Evolutionary conservation across 2,329 filamentous ascomycete species (phyloP).

Genomic region (Talaromyces sp.): DNA sequence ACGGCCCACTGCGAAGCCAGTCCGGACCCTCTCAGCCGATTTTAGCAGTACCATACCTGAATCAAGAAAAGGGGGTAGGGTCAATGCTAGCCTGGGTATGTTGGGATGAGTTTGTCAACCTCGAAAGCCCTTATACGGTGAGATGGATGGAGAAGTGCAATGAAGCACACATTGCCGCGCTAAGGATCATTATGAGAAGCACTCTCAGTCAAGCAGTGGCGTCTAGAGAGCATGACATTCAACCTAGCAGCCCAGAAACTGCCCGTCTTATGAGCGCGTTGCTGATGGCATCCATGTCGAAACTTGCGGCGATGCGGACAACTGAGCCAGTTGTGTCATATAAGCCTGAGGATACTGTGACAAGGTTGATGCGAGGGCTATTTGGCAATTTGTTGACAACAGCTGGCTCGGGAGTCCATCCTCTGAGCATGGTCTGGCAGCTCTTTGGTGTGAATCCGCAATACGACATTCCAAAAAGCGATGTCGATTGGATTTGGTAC

Average conservation of each 20-base stretch:
- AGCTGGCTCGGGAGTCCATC: slow-evolving; percentile 18
- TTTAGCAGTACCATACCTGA: slow-evolving; percentile 7
- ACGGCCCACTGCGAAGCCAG: slow-evolving; percentile 5
- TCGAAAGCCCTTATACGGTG: slow-evolving; percentile 18
- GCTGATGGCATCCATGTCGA: slow-evolving; percentile 21
- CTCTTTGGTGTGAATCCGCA: slow-evolving; percentile 6
- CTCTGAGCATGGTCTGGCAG: slow-evolving; percentile 9
- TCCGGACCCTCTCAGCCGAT: neutral
- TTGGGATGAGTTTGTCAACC: slow-evolving; percentile 25
- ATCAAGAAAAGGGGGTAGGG: slow-evolving; percentile 8
- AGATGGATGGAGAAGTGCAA: slow-evolving; percentile 21
- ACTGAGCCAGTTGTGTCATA: slow-evolving; percentile 2
- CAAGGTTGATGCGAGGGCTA: slow-evolving; percentile 22
- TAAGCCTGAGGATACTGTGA: slow-evolving; percentile 16
- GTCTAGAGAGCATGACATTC: slow-evolving; percentile 3
- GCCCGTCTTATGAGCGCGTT: slow-evolving; percentile 7
- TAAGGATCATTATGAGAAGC: slow-evolving; percentile 5
- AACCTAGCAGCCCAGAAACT: slow-evolving; percentile 1
- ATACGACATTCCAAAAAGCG: slow-evolving; percentile 5
- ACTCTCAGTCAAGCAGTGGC: slow-evolving; percentile 8
- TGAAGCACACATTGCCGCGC: slow-evolving; percentile 5
- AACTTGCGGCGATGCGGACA: slow-evolving; percentile 14
- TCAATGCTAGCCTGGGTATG: slow-evolving; percentile 25
- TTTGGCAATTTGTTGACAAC: slow-evolving; percentile 23
- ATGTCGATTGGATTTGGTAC: neutral